These are phyloP conservation scores for Serendipita sp. DNA, from an alignment of 768 basidiomycete genomes.

Conservation along the genomic window DNA sequence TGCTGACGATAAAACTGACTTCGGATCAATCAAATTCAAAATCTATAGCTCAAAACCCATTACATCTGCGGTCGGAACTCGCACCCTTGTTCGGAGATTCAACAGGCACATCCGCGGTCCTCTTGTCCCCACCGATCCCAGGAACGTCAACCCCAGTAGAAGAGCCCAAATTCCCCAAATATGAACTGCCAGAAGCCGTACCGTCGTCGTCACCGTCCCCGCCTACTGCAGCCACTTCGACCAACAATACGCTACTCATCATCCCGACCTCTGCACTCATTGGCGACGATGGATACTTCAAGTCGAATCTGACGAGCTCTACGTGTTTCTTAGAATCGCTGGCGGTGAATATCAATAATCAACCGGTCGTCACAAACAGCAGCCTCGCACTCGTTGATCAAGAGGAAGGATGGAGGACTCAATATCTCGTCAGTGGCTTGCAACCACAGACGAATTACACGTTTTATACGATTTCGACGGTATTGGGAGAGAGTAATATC, in stretches of 20 bases:
- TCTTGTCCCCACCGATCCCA: conserved; percentile 49
- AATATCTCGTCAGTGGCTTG: conserved; percentile 50
- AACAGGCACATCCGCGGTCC: conserved; percentile 50
- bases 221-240: conserved; percentile 22
- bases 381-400: conserved; percentile 38
- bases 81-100: conserved; percentile 57
- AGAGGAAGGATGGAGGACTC: conserved; percentile 41
- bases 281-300: neutral
- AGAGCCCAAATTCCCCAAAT: conserved; percentile 52
- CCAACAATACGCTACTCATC: conserved; percentile 41
- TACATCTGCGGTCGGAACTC: neutral
- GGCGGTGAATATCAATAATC: conserved; percentile 11
- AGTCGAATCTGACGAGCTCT: neutral
- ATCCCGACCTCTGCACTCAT: conserved; percentile 27
- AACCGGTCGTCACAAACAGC: conserved; percentile 15
- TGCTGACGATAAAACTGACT: too few relatives aligned
- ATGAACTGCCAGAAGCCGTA: conserved; percentile 49
- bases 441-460: conserved; percentile 62
- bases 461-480: conserved; percentile 37
- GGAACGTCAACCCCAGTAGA: conserved; percentile 14
- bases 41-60: neutral
- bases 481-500: conserved; percentile 17
- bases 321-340: conserved; percentile 3
- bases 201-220: conserved; percentile 23
- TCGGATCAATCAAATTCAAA: neutral